Percentiles rank a stretch among this genome's conserved stretches.
phyloP scores from a whole-genome alignment of 768 basidiomycete genomes.

The Russula sp. region DNA sequence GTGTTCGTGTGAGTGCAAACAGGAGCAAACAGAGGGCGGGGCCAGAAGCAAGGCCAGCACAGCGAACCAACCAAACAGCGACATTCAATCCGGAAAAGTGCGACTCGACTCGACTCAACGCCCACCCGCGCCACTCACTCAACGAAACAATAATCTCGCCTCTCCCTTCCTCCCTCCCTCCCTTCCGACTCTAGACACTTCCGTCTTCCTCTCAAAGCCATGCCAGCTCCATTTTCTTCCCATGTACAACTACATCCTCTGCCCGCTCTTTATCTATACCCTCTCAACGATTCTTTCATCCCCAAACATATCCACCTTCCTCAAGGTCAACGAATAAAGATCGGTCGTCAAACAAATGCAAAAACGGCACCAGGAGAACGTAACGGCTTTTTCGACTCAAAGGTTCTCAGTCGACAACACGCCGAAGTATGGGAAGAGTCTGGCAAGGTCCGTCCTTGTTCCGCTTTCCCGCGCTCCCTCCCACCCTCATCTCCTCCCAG shows the following conservation, averaged over 20 bases:
- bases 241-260: conserved; percentile 22
- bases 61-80: no score
- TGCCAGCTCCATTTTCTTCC: conserved; percentile 19
- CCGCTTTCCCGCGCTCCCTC: conserved; percentile 16
- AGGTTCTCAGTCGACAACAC: conserved; percentile 89
- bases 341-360: conserved; percentile 92
- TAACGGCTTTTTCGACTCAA: conserved; percentile 96
- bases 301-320: conserved; percentile 88
- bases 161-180: not conserved
- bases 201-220: not conserved
- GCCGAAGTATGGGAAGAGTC: conserved; percentile 97
- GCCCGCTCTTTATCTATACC: conserved; percentile 53
- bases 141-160: not conserved
- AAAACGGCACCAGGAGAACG: conserved; percentile 89
- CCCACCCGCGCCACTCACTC: conserved; percentile 8
- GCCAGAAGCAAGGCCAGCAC: not conserved
- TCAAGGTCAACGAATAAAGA: conserved; percentile 67
- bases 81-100: no score
- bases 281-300: conserved; percentile 88
- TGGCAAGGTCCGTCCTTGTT: conserved; percentile 58
- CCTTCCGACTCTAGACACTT: not conserved
- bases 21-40: not conserved
- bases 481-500: conserved; percentile 34
- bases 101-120: not conserved
- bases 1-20: conserved; percentile 13